Base-by-base conservation (phyloP, 257 asterid genomes). In the Capsicum baccatum region DNA sequence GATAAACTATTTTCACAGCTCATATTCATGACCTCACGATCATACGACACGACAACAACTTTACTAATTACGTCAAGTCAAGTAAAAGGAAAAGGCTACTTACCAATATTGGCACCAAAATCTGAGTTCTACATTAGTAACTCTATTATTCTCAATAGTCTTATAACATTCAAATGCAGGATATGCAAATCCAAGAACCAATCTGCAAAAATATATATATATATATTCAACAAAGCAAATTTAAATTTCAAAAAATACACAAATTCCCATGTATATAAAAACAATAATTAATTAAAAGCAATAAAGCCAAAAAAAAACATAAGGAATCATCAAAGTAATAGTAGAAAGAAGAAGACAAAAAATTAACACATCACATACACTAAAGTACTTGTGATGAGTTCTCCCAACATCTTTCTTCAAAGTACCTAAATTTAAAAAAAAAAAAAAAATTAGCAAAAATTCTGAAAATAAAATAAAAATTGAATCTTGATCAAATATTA, bases 41-140 rank as follows among this genome's bases (percentile, higher is more conserved):
- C 21, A 21, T 0, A 21, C 21, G 21, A 21, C 42, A 4, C 4
- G 42, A 37, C 2, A 1, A 37, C 4, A 37, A 37, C 42, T 37
- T 37, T 50, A 50, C 1, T 2, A 9, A 0, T 50, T 52, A 52
- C 33, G 33, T 26, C 33, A 26, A 26, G 26, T 26, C 26, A 26
- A 26, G 1, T 9, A 67, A 54, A 39, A 48, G 54, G 67, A 26
- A 62, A 58, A 26, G 69, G n/a, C 8, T 73, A 89, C 87, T 68
- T 91, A 95, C 99, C 99, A 95, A 83, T 95, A 95, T 87, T 92
- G 99, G 79, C 99, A 95, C 99, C 99, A 95, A 79, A 92, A 95
- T 8, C 98, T 86, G 86, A 95, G 94, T 64, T 95, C 97, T 39
- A 89, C 93, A 68, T 91, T 90, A 42, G 87, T 90, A 19, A 94